phyloP scores from a whole-genome alignment of 2,329 filamentous ascomycete species.

The Talaromyces sp. region DNA sequence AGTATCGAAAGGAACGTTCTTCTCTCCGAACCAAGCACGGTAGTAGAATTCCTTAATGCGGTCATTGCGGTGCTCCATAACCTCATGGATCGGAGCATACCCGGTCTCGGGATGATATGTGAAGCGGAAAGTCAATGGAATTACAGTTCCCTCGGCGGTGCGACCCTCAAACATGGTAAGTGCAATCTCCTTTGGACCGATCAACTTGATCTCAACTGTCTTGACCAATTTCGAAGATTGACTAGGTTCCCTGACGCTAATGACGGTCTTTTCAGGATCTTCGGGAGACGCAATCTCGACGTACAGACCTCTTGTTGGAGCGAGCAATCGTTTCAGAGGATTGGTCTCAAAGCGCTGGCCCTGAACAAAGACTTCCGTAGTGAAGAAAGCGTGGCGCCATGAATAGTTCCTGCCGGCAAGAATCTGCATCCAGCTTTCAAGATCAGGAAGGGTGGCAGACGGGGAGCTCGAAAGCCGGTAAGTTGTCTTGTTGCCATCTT shows the following conservation, averaged over 20 bases:
- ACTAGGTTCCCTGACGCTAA: conserved; percentile 82
- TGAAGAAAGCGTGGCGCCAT: conserved; percentile 93
- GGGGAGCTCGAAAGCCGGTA: conserved; percentile 79
- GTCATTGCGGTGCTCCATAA: conserved; percentile 94
- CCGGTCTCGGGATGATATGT: conserved; percentile 92
- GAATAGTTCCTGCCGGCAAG: conserved; percentile 81
- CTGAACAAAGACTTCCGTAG: conserved; percentile 89
- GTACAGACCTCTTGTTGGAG: conserved; percentile 78
- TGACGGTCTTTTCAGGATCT: conserved; percentile 76
- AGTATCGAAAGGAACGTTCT: conserved; percentile 76
- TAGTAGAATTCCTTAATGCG: conserved; percentile 99
- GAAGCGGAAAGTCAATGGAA: conserved; percentile 82
- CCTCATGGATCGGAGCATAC: conserved; percentile 94
- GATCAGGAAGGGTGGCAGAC: conserved; percentile 68
- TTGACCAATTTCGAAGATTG: conserved; percentile 82
- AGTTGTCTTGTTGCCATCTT: conserved; percentile 74
- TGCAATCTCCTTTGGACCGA: conserved; percentile 72
- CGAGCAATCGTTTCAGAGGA: conserved; percentile 86
- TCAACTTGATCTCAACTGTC: conserved; percentile 79
- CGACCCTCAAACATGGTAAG: conserved; percentile 92
- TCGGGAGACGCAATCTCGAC: conserved; percentile 84
- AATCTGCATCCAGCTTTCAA: conserved; percentile 82
- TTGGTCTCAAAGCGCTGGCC: conserved; percentile 97
- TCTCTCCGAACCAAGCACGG: conserved; percentile 92
- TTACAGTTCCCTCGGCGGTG: conserved; percentile 76